Base-by-base conservation (phyloP, 1,284 basidiomycete genomes). In the Athelia sp. region DNA sequence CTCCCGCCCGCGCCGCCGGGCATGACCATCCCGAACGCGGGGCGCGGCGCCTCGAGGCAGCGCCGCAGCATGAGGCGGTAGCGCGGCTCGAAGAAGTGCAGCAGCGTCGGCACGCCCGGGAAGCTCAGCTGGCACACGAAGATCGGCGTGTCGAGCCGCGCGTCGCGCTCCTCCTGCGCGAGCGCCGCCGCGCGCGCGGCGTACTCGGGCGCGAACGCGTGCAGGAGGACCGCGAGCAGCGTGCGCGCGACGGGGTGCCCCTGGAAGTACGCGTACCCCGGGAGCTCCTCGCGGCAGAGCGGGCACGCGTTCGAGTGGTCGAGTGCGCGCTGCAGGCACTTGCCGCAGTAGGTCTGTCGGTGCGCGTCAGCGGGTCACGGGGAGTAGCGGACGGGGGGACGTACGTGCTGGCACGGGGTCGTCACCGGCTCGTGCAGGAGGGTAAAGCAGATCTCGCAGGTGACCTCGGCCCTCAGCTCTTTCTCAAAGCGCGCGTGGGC, bases 21-120 rank as follows among this genome's bases (percentile, higher is more conserved):
- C 70, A 96, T 81, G 58, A 97, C 81, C 90, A 98, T 97, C 18
- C 95, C 95, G 64, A 98, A 97, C 19, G 75, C 72, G 13, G 89
- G 90, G 22, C 71, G 73, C 3, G 81, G 74, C 13, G 78, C 82
- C 57, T 91, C 86, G 47, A 98, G 82, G 63, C 90, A 93, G 3
- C 94, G 84, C 19, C 94, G 84, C 49, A 98, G 84, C 94, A 98
- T 96, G 34, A 98, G 78, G 11, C 93, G 84, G 65, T 98, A 76
- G 70, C 88, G 76, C 0, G 95, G 94, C 65, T 98, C 95, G 62
- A 92, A 97, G 60, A 98, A 86, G 67, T 97, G 93, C 31, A 98
- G 71, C 50, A 90, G 76, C 43, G 89, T 94, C 17, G 93, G 93
- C 75, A 94, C 85, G 47, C 85, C 85, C 1, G 94, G 94, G 70